phyloP scores from a whole-genome alignment of 176 grass and related monocot species.

The Oryza glumipatula region DNA sequence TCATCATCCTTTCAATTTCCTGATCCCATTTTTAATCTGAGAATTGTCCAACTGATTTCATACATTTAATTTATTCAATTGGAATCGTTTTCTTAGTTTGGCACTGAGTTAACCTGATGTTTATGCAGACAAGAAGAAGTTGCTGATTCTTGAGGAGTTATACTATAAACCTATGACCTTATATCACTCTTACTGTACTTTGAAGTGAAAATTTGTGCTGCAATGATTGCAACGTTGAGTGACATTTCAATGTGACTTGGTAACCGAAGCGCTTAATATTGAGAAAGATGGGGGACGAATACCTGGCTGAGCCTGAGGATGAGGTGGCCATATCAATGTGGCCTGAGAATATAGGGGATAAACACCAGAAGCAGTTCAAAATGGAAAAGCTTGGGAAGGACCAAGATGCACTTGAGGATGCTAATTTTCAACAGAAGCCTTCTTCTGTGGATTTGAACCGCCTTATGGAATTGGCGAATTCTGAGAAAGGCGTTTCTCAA shows the following conservation, averaged over 20 bases:
- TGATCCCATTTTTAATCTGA: not conserved
- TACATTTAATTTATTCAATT: not conserved
- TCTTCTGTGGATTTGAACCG: slow-evolving; percentile 48
- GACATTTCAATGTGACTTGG: slow-evolving; percentile 36
- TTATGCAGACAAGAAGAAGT: slow-evolving; percentile 38
- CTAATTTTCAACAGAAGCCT: slow-evolving; percentile 46
- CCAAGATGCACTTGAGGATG: slow-evolving; percentile 66
- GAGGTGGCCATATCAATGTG: slow-evolving; percentile 83
- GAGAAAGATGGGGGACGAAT: slow-evolving; percentile 69
- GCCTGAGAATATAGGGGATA: slow-evolving; percentile 70
- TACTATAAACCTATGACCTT: not conserved
- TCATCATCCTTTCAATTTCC: not conserved
- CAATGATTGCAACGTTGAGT: not conserved
- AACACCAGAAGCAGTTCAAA: slow-evolving; percentile 63
- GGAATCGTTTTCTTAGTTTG: not conserved
- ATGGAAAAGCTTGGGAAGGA: slow-evolving; percentile 59
- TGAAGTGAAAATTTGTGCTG: slow-evolving; percentile 8
- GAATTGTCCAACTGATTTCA: not conserved
- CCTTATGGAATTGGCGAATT: slow-evolving; percentile 65
- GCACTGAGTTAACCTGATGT: not conserved
- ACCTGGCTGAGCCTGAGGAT: slow-evolving; percentile 56
- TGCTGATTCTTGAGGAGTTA: slow-evolving; percentile 27
- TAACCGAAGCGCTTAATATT: not conserved
- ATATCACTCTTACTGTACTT: slow-evolving; percentile 23
- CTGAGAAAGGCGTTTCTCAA: slow-evolving; percentile 75